Percentiles rank a stretch among this genome's conserved stretches.
Evolutionary conservation across 345 rosid genomes (phyloP).

Genomic region (Xanthoceras sorbifolium): DNA sequence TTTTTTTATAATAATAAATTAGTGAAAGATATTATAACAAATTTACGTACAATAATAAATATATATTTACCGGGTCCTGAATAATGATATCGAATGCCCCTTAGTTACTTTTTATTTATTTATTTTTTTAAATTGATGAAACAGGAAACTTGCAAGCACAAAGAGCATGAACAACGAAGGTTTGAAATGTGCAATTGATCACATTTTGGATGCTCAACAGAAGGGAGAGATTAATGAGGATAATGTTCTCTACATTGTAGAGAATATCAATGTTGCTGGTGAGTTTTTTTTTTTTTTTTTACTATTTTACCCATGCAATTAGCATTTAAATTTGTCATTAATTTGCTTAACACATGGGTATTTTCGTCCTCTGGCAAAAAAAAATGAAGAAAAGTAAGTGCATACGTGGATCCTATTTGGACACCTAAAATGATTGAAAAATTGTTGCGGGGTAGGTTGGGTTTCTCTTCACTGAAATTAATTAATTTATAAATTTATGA

Average conservation of each 20-base stretch:
- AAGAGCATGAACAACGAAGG: conserved; percentile 59
- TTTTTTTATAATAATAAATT: too few relatives aligned
- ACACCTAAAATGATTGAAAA: neutral
- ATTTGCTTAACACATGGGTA: neutral
- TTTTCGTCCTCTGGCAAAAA: neutral
- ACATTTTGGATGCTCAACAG: conserved; percentile 81
- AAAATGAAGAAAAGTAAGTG: too few relatives aligned
- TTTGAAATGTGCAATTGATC: conserved; percentile 92
- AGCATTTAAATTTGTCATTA: neutral
- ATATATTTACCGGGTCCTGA: too few relatives aligned
- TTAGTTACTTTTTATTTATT: neutral
- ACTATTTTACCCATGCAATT: neutral
- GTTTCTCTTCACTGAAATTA: too few relatives aligned
- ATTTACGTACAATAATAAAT: too few relatives aligned
- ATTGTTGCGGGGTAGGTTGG: too few relatives aligned
- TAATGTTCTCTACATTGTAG: conserved; percentile 95
- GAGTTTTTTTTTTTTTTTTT: neutral
- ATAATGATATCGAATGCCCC: neutral
- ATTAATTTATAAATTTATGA: too few relatives aligned
- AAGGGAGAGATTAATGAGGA: conserved; percentile 97
- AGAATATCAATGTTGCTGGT: conserved; percentile 99
- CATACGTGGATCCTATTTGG: neutral
- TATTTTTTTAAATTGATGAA: neutral
- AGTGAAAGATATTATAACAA: too few relatives aligned
- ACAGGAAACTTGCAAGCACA: conserved; percentile 74